Conservation (phyloP, 1,139 yeast genomes). For the Blastobotrys serpentis region DNA sequence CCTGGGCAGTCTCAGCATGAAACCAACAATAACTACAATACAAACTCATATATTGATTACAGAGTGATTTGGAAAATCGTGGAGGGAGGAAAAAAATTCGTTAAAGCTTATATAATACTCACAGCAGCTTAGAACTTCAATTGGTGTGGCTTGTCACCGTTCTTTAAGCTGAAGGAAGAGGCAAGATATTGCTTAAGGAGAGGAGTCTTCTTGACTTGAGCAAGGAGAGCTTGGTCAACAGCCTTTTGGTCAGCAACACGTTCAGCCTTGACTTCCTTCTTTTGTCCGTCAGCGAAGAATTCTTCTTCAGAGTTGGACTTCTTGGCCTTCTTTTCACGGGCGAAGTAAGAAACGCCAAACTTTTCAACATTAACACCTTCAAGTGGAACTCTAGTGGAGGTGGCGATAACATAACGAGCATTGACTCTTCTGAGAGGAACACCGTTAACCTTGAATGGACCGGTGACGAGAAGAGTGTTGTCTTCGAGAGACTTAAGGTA, state of each 20-base stretch:
- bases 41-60: constrained; percentile 10
- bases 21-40: neutral
- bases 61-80: constrained; percentile 9
- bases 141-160: constrained; percentile 99
- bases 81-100: constrained; percentile 11
- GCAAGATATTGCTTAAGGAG: constrained; percentile 97
- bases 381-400: constrained; percentile 87
- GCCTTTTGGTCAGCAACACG: constrained; percentile 98
- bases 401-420: constrained; percentile 98
- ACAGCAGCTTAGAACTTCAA: constrained; percentile 75
- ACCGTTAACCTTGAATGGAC: constrained; percentile 99
- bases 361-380: constrained; percentile 83
- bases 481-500: constrained; percentile 97
- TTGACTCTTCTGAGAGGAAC: constrained; percentile 99
- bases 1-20: neutral
- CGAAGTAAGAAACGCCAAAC: constrained; percentile 95
- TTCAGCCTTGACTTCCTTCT: constrained; percentile 88
- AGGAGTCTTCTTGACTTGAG: constrained; percentile 97
- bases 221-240: constrained; percentile 90
- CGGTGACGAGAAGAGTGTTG: constrained; percentile 96
- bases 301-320: constrained; percentile 86
- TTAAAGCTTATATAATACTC: constrained; percentile 9
- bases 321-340: constrained; percentile 89
- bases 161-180: constrained; percentile 94
- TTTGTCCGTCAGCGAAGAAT: constrained; percentile 85